These are phyloP conservation scores for Rhynchosporium graminicola DNA, from an alignment of 2,329 filamentous ascomycete genomes.

Conservation along the genomic window DNA sequence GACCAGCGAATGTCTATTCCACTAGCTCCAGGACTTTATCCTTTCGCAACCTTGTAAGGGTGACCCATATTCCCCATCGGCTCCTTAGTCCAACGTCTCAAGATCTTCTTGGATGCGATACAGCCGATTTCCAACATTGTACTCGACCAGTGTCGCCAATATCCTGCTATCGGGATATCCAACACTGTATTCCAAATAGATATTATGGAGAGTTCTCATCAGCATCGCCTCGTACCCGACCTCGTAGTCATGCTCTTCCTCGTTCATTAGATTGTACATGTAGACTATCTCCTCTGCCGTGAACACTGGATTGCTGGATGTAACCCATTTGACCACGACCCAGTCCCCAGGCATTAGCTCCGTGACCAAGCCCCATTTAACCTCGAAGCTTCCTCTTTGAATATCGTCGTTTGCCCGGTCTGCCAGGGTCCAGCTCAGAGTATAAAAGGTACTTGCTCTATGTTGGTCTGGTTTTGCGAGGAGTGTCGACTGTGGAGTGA, in stretches of 20 bases:
- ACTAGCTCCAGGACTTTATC: no score
- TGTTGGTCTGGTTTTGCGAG: not conserved
- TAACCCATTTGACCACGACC: slow-evolving; percentile 9
- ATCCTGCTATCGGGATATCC: not conserved
- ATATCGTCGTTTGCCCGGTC: not conserved
- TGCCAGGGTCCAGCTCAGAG: not conserved
- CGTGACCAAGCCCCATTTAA: not conserved
- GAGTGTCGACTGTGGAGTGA: not conserved
- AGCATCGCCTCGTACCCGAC: not conserved
- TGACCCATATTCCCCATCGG: not conserved
- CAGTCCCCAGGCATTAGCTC: not conserved
- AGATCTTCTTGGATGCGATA: not conserved
- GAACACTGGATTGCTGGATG: not conserved
- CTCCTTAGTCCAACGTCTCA: not conserved
- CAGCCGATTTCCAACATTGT: not conserved
- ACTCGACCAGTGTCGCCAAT: not conserved
- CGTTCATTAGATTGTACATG: not conserved
- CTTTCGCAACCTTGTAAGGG: not conserved
- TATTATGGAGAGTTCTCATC: not conserved
- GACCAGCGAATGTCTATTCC: no score
- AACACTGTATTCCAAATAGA: not conserved
- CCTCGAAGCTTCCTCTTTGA: not conserved
- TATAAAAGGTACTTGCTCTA: not conserved
- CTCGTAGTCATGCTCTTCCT: no score
- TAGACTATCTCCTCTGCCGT: not conserved